Percentiles rank a stretch among this genome's conserved stretches.
Evolutionary conservation across 768 basidiomycete species (phyloP).

Genomic region (Hysterangium stoloniferum): DNA sequence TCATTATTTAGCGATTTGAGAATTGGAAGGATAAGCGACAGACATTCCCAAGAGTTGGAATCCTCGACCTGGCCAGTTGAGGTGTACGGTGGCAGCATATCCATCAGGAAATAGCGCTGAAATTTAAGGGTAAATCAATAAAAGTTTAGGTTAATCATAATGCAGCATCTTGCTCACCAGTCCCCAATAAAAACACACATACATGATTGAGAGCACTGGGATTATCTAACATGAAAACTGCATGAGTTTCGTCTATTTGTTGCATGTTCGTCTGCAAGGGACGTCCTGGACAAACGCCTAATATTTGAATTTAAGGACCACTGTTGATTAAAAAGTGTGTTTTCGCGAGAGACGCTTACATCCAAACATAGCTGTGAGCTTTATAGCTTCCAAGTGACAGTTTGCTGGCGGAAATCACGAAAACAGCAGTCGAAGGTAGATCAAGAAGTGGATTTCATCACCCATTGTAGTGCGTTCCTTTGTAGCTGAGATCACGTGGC

Average conservation of each 20-base stretch:
- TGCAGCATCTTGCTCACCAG: constrained; percentile 35
- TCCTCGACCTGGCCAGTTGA: constrained; percentile 81
- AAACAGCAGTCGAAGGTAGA: too few species aligned
- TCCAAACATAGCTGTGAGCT: constrained; percentile 3
- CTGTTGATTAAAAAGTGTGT: neutral
- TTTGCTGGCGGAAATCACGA: too few species aligned
- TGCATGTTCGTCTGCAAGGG: constrained; percentile 71
- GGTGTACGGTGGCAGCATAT: constrained; percentile 77
- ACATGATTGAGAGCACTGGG: constrained; percentile 77
- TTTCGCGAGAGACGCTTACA: constrained; percentile 1
- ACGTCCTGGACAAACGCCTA: constrained; percentile 40
- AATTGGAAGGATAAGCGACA: constrained; percentile 21
- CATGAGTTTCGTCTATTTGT: constrained; percentile 79
- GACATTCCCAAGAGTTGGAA: constrained; percentile 83
- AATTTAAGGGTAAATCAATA: constrained; percentile 7
- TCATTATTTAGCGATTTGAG: neutral
- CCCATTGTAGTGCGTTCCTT: too few species aligned
- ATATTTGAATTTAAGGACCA: too few species aligned
- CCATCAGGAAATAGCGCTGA: constrained; percentile 76
- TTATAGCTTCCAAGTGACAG: neutral
- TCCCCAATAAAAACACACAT: constrained; percentile 77
- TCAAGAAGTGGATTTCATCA: too few species aligned
- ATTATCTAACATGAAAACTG: constrained; percentile 63
- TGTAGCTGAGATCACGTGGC: too few species aligned
- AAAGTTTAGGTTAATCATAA: neutral